Percentiles rank a stretch among this genome's conserved stretches.
phyloP scores from a whole-genome alignment of 352 stramenopile genomes.

The Nothophytophthora sp. region DNA sequence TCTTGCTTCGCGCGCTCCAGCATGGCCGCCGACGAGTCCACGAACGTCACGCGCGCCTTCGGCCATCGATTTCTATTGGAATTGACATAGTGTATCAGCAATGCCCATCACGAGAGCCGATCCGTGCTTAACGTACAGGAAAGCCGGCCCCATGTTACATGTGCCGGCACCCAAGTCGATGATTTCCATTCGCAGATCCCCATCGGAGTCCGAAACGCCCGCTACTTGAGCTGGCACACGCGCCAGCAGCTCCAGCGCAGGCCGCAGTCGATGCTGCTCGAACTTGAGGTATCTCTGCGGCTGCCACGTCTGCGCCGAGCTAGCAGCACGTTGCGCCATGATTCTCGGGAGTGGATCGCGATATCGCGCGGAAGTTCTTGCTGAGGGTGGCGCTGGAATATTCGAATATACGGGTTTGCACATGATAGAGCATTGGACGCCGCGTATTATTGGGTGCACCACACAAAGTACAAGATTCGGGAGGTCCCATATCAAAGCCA shows the following conservation, averaged over 20 bases:
- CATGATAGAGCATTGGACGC: too few relatives aligned
- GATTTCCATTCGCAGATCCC: slow-evolving; percentile 31
- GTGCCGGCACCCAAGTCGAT: slow-evolving; percentile 67
- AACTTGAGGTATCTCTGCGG: slow-evolving; percentile 66
- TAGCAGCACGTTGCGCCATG: too few relatives aligned
- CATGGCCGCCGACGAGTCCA: slow-evolving; percentile 64
- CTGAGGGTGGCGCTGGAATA: too few relatives aligned
- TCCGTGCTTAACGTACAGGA: slow-evolving; percentile 35
- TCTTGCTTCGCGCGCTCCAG: slow-evolving; percentile 44
- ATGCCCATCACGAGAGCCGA: neutral
- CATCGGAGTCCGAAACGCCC: slow-evolving; percentile 3
- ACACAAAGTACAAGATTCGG: too few relatives aligned
- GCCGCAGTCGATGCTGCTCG: slow-evolving; percentile 47
- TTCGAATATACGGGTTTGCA: too few relatives aligned
- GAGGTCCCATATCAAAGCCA: too few relatives aligned
- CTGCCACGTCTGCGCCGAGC: slow-evolving; percentile 44
- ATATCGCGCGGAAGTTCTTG: too few relatives aligned
- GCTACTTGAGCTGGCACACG: slow-evolving; percentile 30
- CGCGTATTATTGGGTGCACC: too few relatives aligned
- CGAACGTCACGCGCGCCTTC: slow-evolving; percentile 47
- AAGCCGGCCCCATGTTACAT: slow-evolving; percentile 63
- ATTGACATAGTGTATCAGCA: neutral
- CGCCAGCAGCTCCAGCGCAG: slow-evolving; percentile 60
- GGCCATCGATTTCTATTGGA: slow-evolving; percentile 46
- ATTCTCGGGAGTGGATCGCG: too few relatives aligned